Percentiles rank a stretch among this genome's conserved stretches.
Conservation (phyloP, 768 basidiomycete species). For the Coprinopsis cinerea region DNA sequence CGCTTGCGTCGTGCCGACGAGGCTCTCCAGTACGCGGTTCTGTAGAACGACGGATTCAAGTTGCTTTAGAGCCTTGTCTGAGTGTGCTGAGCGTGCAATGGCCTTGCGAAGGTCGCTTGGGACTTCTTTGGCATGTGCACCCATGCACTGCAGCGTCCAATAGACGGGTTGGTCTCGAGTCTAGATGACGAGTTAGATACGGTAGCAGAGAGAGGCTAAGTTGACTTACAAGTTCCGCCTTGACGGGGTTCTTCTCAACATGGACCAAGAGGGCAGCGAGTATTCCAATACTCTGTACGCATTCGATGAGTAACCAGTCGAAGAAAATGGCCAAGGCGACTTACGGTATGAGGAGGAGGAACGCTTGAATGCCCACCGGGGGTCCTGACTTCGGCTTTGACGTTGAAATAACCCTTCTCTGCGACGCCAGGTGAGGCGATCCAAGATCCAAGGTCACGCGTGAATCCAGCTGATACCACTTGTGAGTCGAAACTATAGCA, state of each 20-base stretch:
- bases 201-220: background rate
- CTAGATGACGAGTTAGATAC: conserved; percentile 21
- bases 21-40: conserved; percentile 34
- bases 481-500: background rate
- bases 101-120: conserved; percentile 39
- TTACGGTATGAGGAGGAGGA: conserved; percentile 75
- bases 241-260: conserved; percentile 61
- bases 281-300: conserved; percentile 70
- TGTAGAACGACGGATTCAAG: conserved; percentile 44
- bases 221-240: conserved; percentile 41
- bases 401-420: conserved; percentile 70
- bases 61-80: conserved; percentile 43
- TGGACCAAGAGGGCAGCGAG: conserved; percentile 64
- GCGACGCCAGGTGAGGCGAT: conserved; percentile 60
- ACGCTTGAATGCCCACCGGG: conserved; percentile 84
- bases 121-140: conserved; percentile 53
- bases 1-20: conserved; percentile 71
- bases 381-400: conserved; percentile 56
- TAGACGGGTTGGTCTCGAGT: conserved; percentile 54
- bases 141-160: conserved; percentile 57
- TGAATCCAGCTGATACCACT: conserved; percentile 36
- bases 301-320: background rate
- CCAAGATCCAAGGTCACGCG: conserved; percentile 43
- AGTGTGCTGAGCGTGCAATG: conserved; percentile 41
- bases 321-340: conserved; percentile 9